Evolutionary conservation across 2,329 filamentous ascomycete genomes (phyloP).

Genomic region (Fusarium nisikadoi): DNA sequence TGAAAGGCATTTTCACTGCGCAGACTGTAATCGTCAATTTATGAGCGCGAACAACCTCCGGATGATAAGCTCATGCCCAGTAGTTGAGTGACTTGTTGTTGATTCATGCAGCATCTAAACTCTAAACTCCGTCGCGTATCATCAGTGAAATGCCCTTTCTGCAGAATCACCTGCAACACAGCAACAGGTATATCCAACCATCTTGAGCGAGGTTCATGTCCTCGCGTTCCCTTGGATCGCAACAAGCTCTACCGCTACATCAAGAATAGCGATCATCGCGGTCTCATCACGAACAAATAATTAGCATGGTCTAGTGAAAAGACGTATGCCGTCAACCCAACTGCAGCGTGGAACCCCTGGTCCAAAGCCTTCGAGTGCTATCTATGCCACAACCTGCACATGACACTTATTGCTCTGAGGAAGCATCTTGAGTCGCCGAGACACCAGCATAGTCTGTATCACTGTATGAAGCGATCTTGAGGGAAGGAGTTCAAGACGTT

Average conservation of each 20-base stretch:
- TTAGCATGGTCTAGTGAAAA: constrained; percentile 56
- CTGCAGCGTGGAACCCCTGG: constrained; percentile 54
- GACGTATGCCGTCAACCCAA: constrained; percentile 50
- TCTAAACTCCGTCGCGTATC: constrained; percentile 57
- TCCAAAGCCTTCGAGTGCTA: constrained; percentile 45
- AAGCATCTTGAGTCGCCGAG: constrained; percentile 64
- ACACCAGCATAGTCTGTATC: constrained; percentile 53
- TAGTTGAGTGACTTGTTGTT: accelerated
- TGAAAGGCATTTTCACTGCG: constrained; percentile 48
- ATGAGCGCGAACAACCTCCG: constrained; percentile 35
- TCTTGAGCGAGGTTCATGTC: constrained; percentile 66
- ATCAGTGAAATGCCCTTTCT: constrained; percentile 63
- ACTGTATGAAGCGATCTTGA: constrained; percentile 53
- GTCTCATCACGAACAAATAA: constrained; percentile 62
- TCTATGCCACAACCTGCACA: constrained; percentile 61
- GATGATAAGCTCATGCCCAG: neutral
- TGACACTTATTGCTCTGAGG: constrained; percentile 50
- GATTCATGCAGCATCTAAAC: constrained; percentile 60
- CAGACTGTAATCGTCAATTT: constrained; percentile 49
- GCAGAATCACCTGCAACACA: constrained; percentile 56
- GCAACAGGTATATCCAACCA: constrained; percentile 67
- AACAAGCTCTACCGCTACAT: constrained; percentile 61
- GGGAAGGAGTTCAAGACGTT: constrained; percentile 52
- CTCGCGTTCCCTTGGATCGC: constrained; percentile 58
- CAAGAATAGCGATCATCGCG: constrained; percentile 56